These are phyloP conservation scores for Candida montana DNA, from an alignment of 805 yeast species.

Conservation along the genomic window DNA sequence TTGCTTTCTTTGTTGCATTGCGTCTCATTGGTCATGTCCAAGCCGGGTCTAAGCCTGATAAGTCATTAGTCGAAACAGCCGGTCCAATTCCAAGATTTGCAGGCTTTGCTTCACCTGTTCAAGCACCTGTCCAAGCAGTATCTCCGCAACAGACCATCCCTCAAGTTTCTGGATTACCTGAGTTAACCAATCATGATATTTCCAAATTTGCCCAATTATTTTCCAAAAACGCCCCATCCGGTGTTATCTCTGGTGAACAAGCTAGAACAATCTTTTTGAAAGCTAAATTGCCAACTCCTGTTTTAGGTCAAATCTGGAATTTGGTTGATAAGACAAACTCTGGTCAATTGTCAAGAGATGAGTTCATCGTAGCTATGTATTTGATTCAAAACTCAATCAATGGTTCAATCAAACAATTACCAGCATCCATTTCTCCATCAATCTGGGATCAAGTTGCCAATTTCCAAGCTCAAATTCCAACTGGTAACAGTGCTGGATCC, in stretches of 20 bases:
- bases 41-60: conserved; percentile 53
- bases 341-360: conserved; percentile 68
- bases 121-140: conserved; percentile 25
- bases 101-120: conserved; percentile 9
- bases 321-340: conserved; percentile 71
- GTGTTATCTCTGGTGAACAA: conserved; percentile 62
- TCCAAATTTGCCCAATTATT: conserved; percentile 67
- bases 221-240: conserved; percentile 56
- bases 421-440: conserved; percentile 38
- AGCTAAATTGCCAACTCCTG: conserved; percentile 75
- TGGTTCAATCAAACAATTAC: conserved; percentile 57
- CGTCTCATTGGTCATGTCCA: conserved; percentile 88
- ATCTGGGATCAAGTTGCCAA: conserved; percentile 33
- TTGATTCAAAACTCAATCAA: conserved; percentile 77
- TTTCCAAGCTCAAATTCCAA: conserved; percentile 16
- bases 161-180: conserved; percentile 37
- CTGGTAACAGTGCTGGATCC: conserved; percentile 14
- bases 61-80: conserved; percentile 48
- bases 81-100: conserved; percentile 65
- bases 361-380: conserved; percentile 92
- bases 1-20: conserved; percentile 80
- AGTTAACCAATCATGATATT: conserved; percentile 52
- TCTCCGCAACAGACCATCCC: conserved; percentile 27
- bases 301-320: conserved; percentile 84
- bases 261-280: conserved; percentile 86